Conservation (phyloP, 2,329 filamentous ascomycete species). For the Cryphonectria nitschkei region DNA sequence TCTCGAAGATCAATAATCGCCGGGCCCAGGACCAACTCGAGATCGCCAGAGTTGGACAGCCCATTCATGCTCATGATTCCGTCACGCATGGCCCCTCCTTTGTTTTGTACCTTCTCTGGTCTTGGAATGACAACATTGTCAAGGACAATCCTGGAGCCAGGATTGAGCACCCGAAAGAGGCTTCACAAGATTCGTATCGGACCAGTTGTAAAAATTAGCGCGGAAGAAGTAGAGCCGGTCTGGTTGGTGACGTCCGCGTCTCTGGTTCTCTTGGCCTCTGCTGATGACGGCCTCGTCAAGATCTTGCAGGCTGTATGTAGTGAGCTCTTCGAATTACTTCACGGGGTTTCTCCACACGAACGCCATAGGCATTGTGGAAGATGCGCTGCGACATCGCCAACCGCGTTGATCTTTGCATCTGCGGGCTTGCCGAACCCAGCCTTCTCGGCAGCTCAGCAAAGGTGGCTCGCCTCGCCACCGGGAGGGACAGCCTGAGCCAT, state of each 20-base stretch:
- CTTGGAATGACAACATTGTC: conserved; percentile 35
- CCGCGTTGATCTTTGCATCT: conserved; percentile 12
- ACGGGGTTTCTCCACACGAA: conserved; percentile 11
- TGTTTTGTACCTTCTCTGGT: conserved; percentile 26
- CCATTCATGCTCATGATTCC: conserved; percentile 15
- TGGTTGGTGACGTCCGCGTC: too few species aligned
- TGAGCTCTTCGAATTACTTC: conserved; percentile 28
- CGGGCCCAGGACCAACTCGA: conserved; percentile 7
- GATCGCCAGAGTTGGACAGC: conserved; percentile 17
- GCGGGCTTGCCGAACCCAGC: conserved; percentile 18
- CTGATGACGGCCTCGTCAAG: conserved; percentile 12
- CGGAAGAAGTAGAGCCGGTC: conserved; percentile 33
- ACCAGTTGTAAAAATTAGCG: conserved; percentile 39
- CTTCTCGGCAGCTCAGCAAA: conserved; percentile 15
- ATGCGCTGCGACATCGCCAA: conserved; percentile 19
- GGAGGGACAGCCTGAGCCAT: neutral
- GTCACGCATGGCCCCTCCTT: neutral
- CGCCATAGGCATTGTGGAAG: conserved; percentile 9
- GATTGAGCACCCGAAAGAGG: conserved; percentile 37
- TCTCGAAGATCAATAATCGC: neutral
- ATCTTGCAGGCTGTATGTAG: conserved; percentile 27
- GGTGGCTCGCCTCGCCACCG: conserved; percentile 10
- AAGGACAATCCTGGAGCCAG: conserved; percentile 35
- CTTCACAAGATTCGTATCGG: conserved; percentile 38
- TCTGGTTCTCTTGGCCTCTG: neutral